A percentile compares a stretch with the other conserved stretches of the same genome.
phyloP scores from a whole-genome alignment of 2,329 filamentous ascomycete species.

The Aspergillus ustus region DNA sequence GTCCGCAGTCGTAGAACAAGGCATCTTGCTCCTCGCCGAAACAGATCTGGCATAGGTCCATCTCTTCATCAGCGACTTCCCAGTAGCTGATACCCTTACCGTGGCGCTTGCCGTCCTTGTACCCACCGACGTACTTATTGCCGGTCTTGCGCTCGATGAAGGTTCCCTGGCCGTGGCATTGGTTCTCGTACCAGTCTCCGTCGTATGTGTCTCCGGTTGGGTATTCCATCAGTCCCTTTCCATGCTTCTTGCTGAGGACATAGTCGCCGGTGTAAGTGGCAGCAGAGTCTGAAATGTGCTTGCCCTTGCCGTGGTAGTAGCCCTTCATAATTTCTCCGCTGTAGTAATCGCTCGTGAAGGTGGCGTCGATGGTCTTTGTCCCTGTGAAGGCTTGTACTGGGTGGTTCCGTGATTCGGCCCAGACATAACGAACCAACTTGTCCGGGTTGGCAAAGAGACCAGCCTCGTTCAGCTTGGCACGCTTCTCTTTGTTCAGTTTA shows the following conservation, averaged over 20 bases:
- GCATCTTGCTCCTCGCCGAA: conserved; percentile 64
- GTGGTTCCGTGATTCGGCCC: conserved; percentile 50
- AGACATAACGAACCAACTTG: conserved; percentile 49
- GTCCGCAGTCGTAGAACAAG: conserved; percentile 67
- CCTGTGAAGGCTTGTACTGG: conserved; percentile 51
- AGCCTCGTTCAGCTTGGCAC: conserved; percentile 36
- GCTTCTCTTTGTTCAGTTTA: conserved; percentile 42
- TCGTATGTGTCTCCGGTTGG: conserved; percentile 56
- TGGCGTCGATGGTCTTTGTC: conserved; percentile 55
- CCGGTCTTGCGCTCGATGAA: conserved; percentile 61
- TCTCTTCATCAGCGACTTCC: conserved; percentile 65
- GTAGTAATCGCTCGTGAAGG: conserved; percentile 62
- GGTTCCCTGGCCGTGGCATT: conserved; percentile 60
- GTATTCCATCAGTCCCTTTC: conserved; percentile 62
- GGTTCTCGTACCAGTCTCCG: conserved; percentile 52
- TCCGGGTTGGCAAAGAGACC: conserved; percentile 45
- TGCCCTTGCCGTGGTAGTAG: conserved; percentile 60
- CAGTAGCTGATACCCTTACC: conserved; percentile 67
- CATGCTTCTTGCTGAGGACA: conserved; percentile 57
- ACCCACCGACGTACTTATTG: conserved; percentile 66
- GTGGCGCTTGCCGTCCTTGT: conserved; percentile 63
- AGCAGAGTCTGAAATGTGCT: conserved; percentile 57
- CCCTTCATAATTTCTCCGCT: conserved; percentile 56
- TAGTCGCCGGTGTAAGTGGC: conserved; percentile 62
- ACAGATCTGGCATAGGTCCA: conserved; percentile 65